Percentiles rank a stretch among this genome's conserved stretches.
Conservation (phyloP, 495 filamentous ascomycete species). For the Daldinia decipiens region DNA sequence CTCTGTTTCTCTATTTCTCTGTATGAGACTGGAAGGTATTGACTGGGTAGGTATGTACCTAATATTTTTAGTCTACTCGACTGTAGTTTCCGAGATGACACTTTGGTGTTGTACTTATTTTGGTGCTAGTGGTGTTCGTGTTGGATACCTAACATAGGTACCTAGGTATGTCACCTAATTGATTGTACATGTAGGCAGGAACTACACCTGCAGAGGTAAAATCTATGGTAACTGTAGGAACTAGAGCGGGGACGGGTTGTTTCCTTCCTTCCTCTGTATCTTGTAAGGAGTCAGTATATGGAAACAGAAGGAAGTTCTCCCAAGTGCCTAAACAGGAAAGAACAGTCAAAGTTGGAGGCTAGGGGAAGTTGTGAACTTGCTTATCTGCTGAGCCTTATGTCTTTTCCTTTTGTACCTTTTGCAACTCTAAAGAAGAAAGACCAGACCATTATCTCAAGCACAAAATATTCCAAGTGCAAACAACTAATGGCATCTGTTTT, state of each 20-base stretch:
- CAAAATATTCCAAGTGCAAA: background rate
- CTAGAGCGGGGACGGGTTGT: background rate
- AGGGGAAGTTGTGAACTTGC: background rate
- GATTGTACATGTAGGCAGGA: background rate
- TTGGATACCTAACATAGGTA: too few relatives aligned
- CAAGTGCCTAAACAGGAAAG: background rate
- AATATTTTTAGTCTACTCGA: background rate
- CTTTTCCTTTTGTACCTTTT: background rate
- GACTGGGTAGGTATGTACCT: background rate
- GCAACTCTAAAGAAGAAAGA: background rate
- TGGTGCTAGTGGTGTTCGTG: background rate
- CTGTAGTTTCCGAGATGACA: background rate
- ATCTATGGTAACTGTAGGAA: background rate
- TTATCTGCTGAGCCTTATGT: background rate
- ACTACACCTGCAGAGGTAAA: background rate
- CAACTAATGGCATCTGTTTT: background rate
- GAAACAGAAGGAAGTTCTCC: background rate
- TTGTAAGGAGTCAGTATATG: too few relatives aligned
- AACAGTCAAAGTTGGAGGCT: background rate
- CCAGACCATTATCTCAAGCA: background rate
- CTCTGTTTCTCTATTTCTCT: background rate
- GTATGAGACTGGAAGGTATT: background rate
- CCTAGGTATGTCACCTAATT: background rate
- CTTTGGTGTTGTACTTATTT: background rate
- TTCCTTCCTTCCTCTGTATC: background rate